Base-by-base conservation (phyloP, 108 stramenopile genomes). In the Cyclostephanos tholiformis region DNA sequence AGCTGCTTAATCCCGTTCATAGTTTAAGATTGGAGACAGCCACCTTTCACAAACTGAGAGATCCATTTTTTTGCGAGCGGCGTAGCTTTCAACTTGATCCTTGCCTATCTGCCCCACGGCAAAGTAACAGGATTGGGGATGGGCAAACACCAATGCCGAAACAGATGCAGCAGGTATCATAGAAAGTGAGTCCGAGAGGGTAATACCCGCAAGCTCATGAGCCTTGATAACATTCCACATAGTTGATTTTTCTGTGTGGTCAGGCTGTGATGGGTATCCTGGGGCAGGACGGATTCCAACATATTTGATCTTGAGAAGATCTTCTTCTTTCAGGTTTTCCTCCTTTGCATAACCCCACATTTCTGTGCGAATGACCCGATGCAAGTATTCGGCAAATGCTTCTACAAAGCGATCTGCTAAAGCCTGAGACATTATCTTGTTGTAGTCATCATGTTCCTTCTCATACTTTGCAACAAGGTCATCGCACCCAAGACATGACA, bases 131-230 rank as follows among this genome's bases (percentile, higher is more conserved):
- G 96, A 91, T 39, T 98, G 71, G 0, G 95, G 92, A 75, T 99
- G 98, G 16, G 98, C 97, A 77, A 99, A 99, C 9, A 99, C 98
- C 20, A 99, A 80, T 4, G 98, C 98, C 14, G 94, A 95, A 16
- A 99, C 99, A 13, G 98, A 97, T 11, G 96, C 88, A 2, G 99
- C 98, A 16, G 99, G 99, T 80, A 98, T 95, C 99, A 99, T 99
- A 67, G 95, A 96, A 25, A 98, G 74, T 20, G 92, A 95, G 49
- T 98, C 97, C 30, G 95, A 93, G 25, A 99, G 82, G 69, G 78
- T 65, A 55, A 99, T 98, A 32, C 98, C 97, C 8, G 98, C 90
- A 35, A 89, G 83, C 72, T 99, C 97, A 73, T 95, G 58, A 4
- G 95, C 97, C 70, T 98, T 87, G 53, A 99, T 90, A 20, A 92